Conservation (phyloP, 768 basidiomycete genomes). For the Suillus discolor region DNA sequence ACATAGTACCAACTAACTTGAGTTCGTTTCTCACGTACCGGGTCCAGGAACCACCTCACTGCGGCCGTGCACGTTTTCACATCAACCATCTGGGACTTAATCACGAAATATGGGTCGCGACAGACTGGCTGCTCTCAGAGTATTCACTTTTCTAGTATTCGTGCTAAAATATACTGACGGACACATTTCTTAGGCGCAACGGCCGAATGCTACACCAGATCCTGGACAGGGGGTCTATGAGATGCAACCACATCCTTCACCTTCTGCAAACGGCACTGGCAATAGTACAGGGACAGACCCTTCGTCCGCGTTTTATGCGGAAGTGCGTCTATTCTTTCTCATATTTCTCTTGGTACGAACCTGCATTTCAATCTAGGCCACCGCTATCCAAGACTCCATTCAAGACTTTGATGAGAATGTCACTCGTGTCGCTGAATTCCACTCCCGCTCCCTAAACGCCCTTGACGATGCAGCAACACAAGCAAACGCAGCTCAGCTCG, state of each 20-base stretch:
- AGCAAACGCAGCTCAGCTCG: slow-evolving; percentile 48
- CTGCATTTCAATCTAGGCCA: slow-evolving; percentile 36
- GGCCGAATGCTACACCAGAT: slow-evolving; percentile 47
- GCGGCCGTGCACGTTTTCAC: not conserved
- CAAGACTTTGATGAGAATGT: slow-evolving; percentile 48
- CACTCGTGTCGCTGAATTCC: slow-evolving; percentile 47
- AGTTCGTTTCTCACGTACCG: slow-evolving; percentile 5
- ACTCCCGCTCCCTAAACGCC: slow-evolving; percentile 51
- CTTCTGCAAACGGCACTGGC: slow-evolving; percentile 31
- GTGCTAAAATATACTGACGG: slow-evolving; percentile 51
- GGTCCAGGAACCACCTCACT: not conserved
- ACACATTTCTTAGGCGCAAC: slow-evolving; percentile 62
- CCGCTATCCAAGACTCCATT: slow-evolving; percentile 50
- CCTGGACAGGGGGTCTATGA: slow-evolving; percentile 26
- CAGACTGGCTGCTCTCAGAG: slow-evolving; percentile 86
- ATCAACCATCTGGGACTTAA: not conserved
- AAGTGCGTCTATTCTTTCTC: slow-evolving; percentile 20
- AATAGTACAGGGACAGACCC: slow-evolving; percentile 11
- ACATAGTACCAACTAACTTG: not conserved
- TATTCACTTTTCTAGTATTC: slow-evolving; percentile 61
- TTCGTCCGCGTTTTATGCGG: slow-evolving; percentile 35
- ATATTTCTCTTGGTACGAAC: not conserved
- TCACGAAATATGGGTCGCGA: slow-evolving; percentile 53
- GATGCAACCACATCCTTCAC: slow-evolving; percentile 22
- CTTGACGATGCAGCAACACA: slow-evolving; percentile 48